Base-by-base conservation (phyloP, 2,329 filamentous ascomycete species). In the Ascochyta viciae-villosae region DNA sequence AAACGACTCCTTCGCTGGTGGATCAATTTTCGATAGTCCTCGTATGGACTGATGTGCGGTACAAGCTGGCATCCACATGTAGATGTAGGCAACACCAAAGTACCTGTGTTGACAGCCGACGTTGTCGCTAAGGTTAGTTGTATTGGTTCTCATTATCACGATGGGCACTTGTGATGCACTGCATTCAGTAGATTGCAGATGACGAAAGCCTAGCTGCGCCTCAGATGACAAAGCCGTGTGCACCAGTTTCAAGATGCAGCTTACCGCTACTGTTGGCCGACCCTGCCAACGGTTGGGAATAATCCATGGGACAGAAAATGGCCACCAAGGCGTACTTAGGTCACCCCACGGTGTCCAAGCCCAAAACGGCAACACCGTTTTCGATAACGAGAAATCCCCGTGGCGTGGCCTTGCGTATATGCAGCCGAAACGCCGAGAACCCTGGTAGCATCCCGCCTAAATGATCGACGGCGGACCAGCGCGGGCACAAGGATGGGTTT, bases 331-430 rank as follows among this genome's bases (percentile, higher is more conserved):
- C 44, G 29, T 49, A 34, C 49, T 41, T 41, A n/a, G 44, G 27
- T 47, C 52, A 67, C 68, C 67, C 68, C 69, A 73, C 70, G 66
- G 66, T 59, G 49, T 64, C 70, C 70, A 69, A 52, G 54, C 72
- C 58, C 34, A 50, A 71, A 63, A 34, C 56, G 66, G 72, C 58
- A 73, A 67, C 58, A 64, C 68, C 67, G 69, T 73, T 68, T 55
- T 73, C 64, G 69, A 74, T 66, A 67, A 67, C 62, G 63, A 72
- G 64, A 73, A 73, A 69, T 74, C 68, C 67, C 72, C 71, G 65
- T 58, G 58, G 60, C 57, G 58, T 72, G 70, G 29, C 66, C 71
- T 68, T 65, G 62, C 65, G 62, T 64, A 42, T 65, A 67, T 68
- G 67, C 69, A 72, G 68, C 70, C 71, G 69, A 73, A 64, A 70